A percentile compares a stretch with the other conserved stretches of the same genome.
Conservation (phyloP, 495 filamentous ascomycete species). For the Trichocladium antarcticum region DNA sequence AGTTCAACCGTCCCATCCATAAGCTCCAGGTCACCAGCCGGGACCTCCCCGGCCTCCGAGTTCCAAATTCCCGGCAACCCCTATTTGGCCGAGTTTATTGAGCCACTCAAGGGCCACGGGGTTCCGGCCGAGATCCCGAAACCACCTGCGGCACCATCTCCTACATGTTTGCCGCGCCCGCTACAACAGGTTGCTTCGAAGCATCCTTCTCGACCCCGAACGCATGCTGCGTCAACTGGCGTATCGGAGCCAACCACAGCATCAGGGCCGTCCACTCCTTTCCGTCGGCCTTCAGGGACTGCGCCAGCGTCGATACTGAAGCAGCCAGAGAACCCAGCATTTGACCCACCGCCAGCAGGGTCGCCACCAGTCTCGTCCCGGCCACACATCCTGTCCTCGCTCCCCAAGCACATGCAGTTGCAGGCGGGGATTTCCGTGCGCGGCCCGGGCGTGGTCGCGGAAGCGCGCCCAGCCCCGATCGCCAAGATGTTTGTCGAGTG, state of each 20-base stretch:
- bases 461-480: constrained; percentile 35
- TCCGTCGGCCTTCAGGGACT: background rate
- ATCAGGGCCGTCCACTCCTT: background rate
- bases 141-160: background rate
- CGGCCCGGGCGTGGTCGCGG: constrained; percentile 2
- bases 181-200: background rate
- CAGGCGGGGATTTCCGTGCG: constrained; percentile 12
- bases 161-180: constrained; percentile 2
- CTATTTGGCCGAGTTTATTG: constrained; percentile 6
- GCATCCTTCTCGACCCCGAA: constrained; percentile 4
- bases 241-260: background rate
- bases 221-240: constrained; percentile 3
- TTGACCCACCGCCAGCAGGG: background rate
- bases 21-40: background rate
- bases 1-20: constrained; percentile 1
- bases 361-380: background rate
- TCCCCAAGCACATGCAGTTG: constrained; percentile 28
- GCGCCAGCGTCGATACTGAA: constrained; percentile 25
- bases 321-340: constrained; percentile 11
- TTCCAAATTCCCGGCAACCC: constrained; percentile 6
- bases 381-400: constrained; percentile 14
- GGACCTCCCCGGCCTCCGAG: background rate
- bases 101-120: background rate
- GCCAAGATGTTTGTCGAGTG: constrained; percentile 74
- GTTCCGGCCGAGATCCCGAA: background rate